phyloP scores from a whole-genome alignment of 352 stramenopile genomes.

The Phytophthora melonis region DNA sequence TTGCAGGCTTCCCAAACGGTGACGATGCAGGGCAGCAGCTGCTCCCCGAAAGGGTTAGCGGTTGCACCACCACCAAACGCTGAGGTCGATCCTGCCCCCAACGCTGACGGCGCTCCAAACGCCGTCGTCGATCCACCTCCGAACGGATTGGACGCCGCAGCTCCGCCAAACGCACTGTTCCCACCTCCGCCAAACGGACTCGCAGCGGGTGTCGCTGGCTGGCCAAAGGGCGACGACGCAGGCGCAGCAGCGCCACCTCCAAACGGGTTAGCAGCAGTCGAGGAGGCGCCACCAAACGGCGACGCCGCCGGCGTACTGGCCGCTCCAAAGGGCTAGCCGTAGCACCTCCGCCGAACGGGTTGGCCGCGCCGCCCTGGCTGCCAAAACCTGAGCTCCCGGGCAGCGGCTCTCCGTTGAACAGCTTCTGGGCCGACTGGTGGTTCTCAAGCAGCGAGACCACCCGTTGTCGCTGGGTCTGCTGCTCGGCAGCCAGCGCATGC shows the following conservation, averaged over 20 bases:
- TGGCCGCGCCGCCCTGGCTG: conserved; percentile 19
- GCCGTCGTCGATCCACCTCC: conserved; percentile 29
- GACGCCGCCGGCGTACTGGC: conserved; percentile 14
- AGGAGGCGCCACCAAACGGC: conserved; percentile 34
- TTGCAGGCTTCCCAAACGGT: conserved; percentile 36
- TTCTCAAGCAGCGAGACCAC: conserved; percentile 62
- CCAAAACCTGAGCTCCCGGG: conserved; percentile 28
- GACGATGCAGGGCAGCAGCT: conserved; percentile 29
- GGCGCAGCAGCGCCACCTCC: conserved; percentile 6
- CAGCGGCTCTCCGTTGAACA: conserved; percentile 65
- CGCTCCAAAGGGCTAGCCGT: conserved; percentile 30
- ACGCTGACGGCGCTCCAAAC: conserved; percentile 39
- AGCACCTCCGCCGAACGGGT: conserved; percentile 33
- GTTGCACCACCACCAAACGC: conserved; percentile 26
- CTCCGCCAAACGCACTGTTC: conserved; percentile 31
- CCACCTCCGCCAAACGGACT: conserved; percentile 45
- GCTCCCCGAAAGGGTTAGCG: conserved; percentile 36
- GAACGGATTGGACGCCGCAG: conserved; percentile 43
- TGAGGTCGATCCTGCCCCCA: conserved; percentile 25
- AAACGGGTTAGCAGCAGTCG: conserved; percentile 33
- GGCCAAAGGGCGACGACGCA: conserved; percentile 33
- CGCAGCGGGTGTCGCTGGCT: conserved; percentile 20
- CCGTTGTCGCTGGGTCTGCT: conserved; percentile 61
- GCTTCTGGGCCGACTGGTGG: conserved; percentile 53
- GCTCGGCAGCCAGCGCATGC: conserved; percentile 49